These are phyloP conservation scores for Aphanomyces cochlioides DNA, from an alignment of 352 stramenopile species.

Conservation along the genomic window DNA sequence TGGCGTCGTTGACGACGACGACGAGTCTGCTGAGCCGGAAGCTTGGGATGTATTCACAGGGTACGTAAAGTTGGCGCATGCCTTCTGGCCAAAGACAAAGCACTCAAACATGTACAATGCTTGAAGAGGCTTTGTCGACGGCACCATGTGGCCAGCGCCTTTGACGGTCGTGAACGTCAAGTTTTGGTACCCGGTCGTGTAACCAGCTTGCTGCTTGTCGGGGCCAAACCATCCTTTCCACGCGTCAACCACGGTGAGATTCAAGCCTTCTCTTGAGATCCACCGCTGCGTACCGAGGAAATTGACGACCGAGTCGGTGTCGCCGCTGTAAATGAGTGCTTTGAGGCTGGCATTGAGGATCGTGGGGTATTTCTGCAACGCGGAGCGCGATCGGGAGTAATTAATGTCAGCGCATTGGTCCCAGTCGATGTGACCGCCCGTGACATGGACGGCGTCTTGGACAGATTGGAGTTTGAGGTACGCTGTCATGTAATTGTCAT, in stretches of 20 bases:
- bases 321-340: constrained; percentile 10
- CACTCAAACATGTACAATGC: constrained; percentile 33
- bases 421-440: constrained; percentile 44
- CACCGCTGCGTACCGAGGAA: constrained; percentile 19
- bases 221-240: constrained; percentile 20
- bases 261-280: not conserved
- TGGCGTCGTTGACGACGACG: too few relatives aligned
- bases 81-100: constrained; percentile 31
- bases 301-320: constrained; percentile 22
- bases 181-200: constrained; percentile 41
- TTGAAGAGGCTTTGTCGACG: not conserved
- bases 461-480: constrained; percentile 57
- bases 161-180: constrained; percentile 57
- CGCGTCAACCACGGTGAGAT: not conserved
- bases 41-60: constrained; percentile 39
- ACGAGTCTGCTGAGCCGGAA: too few relatives aligned
- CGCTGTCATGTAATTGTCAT: not conserved
- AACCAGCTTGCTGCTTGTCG: constrained; percentile 41
- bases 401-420: constrained; percentile 46
- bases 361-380: constrained; percentile 54
- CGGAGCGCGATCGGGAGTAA: constrained; percentile 45
- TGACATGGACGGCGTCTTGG: constrained; percentile 55
- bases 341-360: constrained; percentile 37
- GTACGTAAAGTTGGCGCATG: constrained; percentile 49
- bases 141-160: constrained; percentile 58